Percentiles rank a stretch among this genome's conserved stretches.
Evolutionary conservation across 305 asterid species (phyloP).

Genomic region (Solanum hybrid): DNA sequence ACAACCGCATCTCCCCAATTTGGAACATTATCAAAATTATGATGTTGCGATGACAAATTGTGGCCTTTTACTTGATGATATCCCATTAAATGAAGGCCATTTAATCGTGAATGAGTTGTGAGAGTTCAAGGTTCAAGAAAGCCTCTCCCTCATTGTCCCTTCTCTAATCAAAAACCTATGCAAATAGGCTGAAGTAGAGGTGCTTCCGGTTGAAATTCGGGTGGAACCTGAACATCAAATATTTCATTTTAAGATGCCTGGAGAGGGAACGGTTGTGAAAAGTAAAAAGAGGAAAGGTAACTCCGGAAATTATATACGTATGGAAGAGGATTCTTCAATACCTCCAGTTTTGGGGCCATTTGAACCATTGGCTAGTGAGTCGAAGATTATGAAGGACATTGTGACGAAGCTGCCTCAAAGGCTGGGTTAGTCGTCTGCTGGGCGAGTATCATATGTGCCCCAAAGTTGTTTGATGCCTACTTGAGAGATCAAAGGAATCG

Average conservation of each 20-base stretch:
- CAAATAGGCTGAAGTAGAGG: not conserved
- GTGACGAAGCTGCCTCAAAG: not conserved
- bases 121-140: not conserved
- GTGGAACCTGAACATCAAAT: not conserved
- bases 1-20: not conserved
- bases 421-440: not conserved
- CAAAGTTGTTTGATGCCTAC: not conserved
- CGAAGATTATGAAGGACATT: not conserved
- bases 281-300: not conserved
- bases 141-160: not conserved
- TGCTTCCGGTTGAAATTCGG: not conserved
- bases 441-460: not conserved
- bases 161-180: too few species aligned
- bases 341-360: not conserved
- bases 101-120: not conserved
- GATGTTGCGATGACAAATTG: not conserved
- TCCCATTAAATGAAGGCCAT: not conserved
- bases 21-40: not conserved
- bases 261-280: not conserved
- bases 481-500: not conserved
- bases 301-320: not conserved
- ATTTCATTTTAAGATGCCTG: not conserved
- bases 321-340: not conserved
- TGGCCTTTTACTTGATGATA: not conserved
- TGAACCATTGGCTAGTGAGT: not conserved